Evolutionary conservation across 192 early-diverging fungal species (phyloP), one percentile per base, ranked within the genome.

Genomic region (Entomortierella beljakovae): DNA sequence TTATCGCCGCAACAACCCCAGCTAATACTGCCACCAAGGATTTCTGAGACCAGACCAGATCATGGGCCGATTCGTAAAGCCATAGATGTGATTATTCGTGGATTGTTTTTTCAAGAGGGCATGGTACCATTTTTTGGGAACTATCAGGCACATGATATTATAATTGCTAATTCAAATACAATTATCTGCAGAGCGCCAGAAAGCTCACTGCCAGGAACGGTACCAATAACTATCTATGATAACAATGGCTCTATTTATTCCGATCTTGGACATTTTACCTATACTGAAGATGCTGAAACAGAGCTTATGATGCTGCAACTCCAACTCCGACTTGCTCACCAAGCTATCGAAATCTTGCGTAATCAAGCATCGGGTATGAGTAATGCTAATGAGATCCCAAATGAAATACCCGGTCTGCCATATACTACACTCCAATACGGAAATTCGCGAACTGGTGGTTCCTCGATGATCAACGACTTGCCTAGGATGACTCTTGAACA

Each of bases 91-190:
- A 33, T 64, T 22, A 43, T 77, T 9, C 74, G 74, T 46, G 74
- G 65, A 7, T 23, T 77, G 16, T 77, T 33, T 33, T 77, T 77
- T 20, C 31, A 49, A 10, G 74, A 77, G 1, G 74, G 74, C 2
- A 77, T 77, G 74, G 66, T 77, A 1, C 60, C 74, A 33, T 77
- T 64, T 23, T 77, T 77, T 62, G 74, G 74, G 23, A 63, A 66
- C 43, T 77, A 68, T 6, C 65, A 65, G 5, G 74, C 74, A 0
- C 60, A 69, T 15, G 74, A 77, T 22, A 64, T 77, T 34, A 28
- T 63, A 0, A 35, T 77, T 18, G 74, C 68, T n/a, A 77, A 65
- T 1, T 57, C 74, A 2, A 69, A 53, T 13, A 42, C 69, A 15
- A 68, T 77, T 16, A 43, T 77, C n/a, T 77, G 74, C 38, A 77